A percentile compares a stretch with the other conserved stretches of the same genome.
Conservation (phyloP, 2,329 filamentous ascomycete genomes). For the Aspergillus viridinutans region DNA sequence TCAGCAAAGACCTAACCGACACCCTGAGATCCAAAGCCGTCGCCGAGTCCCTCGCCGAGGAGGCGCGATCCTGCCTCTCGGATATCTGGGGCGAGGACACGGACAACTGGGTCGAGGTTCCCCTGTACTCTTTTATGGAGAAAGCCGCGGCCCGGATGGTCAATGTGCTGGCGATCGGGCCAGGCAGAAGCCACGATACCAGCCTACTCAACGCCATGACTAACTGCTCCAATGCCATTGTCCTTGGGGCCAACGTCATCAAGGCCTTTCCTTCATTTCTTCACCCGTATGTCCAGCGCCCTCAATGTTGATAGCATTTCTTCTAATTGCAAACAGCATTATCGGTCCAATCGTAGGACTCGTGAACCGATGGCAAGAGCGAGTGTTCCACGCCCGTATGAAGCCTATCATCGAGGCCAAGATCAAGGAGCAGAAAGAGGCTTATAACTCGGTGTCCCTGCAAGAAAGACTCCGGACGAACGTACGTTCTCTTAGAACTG, state of each 20-base stretch:
- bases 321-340: neutral
- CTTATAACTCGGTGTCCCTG: neutral
- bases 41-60: slow-evolving; percentile 8
- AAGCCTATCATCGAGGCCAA: slow-evolving; percentile 10
- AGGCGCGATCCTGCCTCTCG: slow-evolving; percentile 8
- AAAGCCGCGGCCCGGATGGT: slow-evolving; percentile 9
- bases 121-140: slow-evolving; percentile 10
- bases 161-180: slow-evolving; percentile 12
- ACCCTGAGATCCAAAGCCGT: slow-evolving; percentile 7
- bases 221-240: slow-evolving; percentile 12
- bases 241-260: slow-evolving; percentile 10
- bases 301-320: neutral
- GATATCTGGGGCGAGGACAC: slow-evolving; percentile 11
- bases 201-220: slow-evolving; percentile 9
- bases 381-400: slow-evolving; percentile 8
- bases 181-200: slow-evolving; percentile 4
- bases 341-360: slow-evolving; percentile 10
- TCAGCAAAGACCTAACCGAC: slow-evolving; percentile 13
- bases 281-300: slow-evolving; percentile 1
- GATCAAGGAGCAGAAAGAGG: slow-evolving; percentile 7
- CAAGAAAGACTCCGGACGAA: slow-evolving; percentile 5
- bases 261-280: slow-evolving; percentile 12
- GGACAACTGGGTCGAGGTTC: slow-evolving; percentile 8
- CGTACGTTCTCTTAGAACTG: neutral
- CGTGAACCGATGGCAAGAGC: slow-evolving; percentile 8